phyloP scores from a whole-genome alignment of 345 rosid genomes.

The Aurinia saxatilis region DNA sequence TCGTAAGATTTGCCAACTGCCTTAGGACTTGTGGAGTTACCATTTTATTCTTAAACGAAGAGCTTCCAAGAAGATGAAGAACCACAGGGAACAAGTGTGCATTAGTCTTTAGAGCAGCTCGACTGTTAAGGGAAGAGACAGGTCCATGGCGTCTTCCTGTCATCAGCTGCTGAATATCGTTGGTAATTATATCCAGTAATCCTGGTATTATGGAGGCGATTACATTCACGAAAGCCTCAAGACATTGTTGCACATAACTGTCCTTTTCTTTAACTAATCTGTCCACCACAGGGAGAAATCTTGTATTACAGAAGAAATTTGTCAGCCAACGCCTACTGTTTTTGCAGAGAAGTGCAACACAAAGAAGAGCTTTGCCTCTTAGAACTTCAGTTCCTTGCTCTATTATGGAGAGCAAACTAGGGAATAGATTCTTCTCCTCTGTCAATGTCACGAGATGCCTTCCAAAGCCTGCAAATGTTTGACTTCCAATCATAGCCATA shows the following conservation, averaged over 20 bases:
- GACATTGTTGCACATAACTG: conserved; percentile 59
- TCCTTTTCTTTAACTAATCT: conserved; percentile 90
- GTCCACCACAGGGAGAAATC: conserved; percentile 72
- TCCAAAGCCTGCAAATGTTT: conserved; percentile 60
- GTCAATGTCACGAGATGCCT: conserved; percentile 58
- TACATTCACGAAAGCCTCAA: conserved; percentile 63
- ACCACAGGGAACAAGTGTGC: conserved; percentile 70
- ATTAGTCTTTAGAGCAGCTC: conserved; percentile 60
- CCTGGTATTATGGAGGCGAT: conserved; percentile 63
- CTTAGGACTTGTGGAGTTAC: conserved; percentile 56
- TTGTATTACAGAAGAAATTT: conserved; percentile 70
- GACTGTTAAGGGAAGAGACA: conserved; percentile 47
- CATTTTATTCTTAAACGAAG: conserved; percentile 67
- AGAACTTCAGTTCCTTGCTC: conserved; percentile 91
- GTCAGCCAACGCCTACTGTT: conserved; percentile 77
- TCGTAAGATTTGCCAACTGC: conserved; percentile 79
- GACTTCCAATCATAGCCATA: conserved; percentile 81
- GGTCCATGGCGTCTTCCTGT: conserved; percentile 85
- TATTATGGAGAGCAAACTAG: conserved; percentile 61
- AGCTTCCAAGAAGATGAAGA: conserved; percentile 87
- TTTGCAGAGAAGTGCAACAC: conserved; percentile 85
- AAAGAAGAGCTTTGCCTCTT: conserved; percentile 69
- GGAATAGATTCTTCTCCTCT: conserved; percentile 80
- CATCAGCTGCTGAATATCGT: conserved; percentile 76
- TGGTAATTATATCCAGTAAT: conserved; percentile 63